Percentiles rank a stretch among this genome's conserved stretches.
Conservation (phyloP, 176 grass and related monocot genomes). For the Puya raimondii region DNA sequence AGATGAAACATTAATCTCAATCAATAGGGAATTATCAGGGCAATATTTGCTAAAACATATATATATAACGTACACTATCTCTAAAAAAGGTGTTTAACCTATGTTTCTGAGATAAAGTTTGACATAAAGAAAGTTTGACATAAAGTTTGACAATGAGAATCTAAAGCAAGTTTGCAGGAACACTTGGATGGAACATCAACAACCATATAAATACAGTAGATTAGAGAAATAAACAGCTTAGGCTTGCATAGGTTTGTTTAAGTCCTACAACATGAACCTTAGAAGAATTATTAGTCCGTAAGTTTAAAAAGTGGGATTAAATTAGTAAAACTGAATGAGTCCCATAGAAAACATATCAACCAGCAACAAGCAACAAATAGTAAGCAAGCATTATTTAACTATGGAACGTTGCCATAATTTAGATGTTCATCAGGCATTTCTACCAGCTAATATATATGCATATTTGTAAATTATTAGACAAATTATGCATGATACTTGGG, state of each 20-base stretch:
- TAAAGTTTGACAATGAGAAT: neutral
- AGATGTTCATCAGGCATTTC: too few species aligned
- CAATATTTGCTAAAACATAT: too few species aligned
- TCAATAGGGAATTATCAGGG: too few species aligned
- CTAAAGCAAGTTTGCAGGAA: neutral
- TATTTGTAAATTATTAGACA: too few species aligned
- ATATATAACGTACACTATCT: neutral
- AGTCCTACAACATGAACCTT: neutral
- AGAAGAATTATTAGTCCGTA: neutral
- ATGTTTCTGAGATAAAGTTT: neutral
- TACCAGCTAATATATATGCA: too few species aligned
- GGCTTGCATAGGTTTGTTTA: neutral
- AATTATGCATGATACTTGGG: too few species aligned
- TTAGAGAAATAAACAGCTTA: neutral
- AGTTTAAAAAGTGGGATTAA: neutral
- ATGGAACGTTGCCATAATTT: too few species aligned
- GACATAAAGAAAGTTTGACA: neutral
- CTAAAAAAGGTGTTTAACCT: neutral
- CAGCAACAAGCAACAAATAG: neutral
- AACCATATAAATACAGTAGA: neutral
- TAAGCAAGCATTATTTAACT: too few species aligned
- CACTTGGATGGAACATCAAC: neutral
- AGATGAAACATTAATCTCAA: too few species aligned
- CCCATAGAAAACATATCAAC: neutral
- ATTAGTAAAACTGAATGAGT: neutral